Base-by-base conservation (phyloP, 495 filamentous ascomycete species). In the Acidiella bohemica region DNA sequence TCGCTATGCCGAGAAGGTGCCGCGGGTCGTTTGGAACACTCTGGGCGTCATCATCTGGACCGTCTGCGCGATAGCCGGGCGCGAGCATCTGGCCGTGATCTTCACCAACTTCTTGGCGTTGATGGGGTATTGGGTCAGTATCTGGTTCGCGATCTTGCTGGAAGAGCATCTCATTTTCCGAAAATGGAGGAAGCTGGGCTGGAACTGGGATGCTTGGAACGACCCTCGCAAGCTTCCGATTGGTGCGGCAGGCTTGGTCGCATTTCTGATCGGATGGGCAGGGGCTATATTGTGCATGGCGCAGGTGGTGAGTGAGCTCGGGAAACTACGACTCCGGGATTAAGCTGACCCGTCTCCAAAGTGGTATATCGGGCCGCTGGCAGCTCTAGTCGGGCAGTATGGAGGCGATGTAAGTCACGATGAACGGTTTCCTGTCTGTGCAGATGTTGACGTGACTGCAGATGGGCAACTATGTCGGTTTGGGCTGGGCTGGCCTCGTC, bases 101-200 rank as follows among this genome's bases (percentile, higher is more conserved):
- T 72, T 75, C 41, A 63, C 68, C 28, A 71, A 75, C 26, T 76
- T 72, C 49, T 64, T 76, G 3, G 62, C 71, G 0, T 51, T 76
- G 11, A 74, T 76, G 69, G 68, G 69, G 0, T 76, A 76, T 53
- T 76, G 70, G 70, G 61, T 72, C 8, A 58, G 59, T 9, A 71
- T 71, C 12, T 73, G 65, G 52, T 50, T 75, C 23, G 57, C 51
- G 3, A 73, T 76, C 23, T 57, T 60, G 0, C 34, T 73, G 2
- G 70, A 73, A 50, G 72, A 75, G 42, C 62, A 68, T 29, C 18
- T 67, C 9, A 52, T 75, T n/a, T 75, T 74, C 47, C 59, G 67
- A 11, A 34, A 39, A 23, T 45, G 32, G 27, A 41, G 62, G 8
- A 53, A 38, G 10, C 36, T 42, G 0, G 68, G 63, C 4, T 75